Conservation (phyloP, 306 rosid species). For the Lotus japonicus region DNA sequence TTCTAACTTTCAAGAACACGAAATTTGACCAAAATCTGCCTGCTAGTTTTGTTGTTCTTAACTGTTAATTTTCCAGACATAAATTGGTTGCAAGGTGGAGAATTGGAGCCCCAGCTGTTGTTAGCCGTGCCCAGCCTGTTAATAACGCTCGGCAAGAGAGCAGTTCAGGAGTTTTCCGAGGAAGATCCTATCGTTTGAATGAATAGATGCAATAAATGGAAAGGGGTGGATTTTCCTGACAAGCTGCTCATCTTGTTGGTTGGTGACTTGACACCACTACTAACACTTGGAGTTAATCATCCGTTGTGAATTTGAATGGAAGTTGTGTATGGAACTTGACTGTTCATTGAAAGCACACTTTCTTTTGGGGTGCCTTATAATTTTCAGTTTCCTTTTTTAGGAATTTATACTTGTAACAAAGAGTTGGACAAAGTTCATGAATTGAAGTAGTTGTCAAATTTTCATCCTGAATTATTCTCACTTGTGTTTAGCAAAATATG, state of each 20-base stretch:
- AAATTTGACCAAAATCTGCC: conserved; percentile 7
- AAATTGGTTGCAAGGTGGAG: conserved; percentile 75
- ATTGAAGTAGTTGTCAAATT: conserved; percentile 5
- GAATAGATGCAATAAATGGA: conserved; percentile 25
- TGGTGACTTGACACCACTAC: conserved; percentile 20
- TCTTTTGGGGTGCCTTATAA: conserved; percentile 6
- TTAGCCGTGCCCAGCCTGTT: conserved; percentile 38
- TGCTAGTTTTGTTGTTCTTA: conserved; percentile 29
- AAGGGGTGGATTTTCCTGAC: conserved; percentile 1
- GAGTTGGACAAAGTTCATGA: background rate
- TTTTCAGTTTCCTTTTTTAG: background rate
- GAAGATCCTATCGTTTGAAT: conserved; percentile 67
- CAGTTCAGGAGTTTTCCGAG: conserved; percentile 66
- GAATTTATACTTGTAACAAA: conserved; percentile 17
- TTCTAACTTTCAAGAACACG: background rate
- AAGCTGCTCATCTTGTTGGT: conserved; percentile 3
- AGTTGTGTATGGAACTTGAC: conserved; percentile 17
- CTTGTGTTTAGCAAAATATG: background rate
- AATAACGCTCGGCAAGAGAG: conserved; percentile 42
- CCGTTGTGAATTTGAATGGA: conserved; percentile 7
- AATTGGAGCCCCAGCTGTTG: conserved; percentile 44
- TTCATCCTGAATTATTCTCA: background rate
- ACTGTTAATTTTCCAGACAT: conserved; percentile 50
- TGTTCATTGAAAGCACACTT: conserved; percentile 11
- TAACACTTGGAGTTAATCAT: conserved; percentile 24